Conservation (phyloP, 257 asterid species). For the Solanum corneliomulleri region DNA sequence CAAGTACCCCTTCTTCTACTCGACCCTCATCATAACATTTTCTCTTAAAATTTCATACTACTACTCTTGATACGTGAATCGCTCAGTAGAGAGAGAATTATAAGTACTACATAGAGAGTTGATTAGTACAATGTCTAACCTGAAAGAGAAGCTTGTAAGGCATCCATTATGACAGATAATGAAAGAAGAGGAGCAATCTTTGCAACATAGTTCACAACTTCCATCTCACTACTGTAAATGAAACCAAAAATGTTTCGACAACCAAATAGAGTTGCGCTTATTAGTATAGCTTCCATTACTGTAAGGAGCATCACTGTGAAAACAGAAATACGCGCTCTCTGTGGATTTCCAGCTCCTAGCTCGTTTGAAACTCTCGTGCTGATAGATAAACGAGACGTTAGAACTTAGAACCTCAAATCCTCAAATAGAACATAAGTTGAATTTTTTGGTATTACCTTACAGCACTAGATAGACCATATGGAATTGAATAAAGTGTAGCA, state of each 20-base stretch:
- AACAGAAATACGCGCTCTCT: constrained; percentile 43
- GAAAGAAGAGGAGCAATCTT: constrained; percentile 62
- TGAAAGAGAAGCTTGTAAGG: constrained; percentile 50
- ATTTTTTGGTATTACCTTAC: constrained; percentile 42
- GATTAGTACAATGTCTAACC: constrained; percentile 18
- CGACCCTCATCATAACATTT: not conserved
- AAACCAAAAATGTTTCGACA: constrained; percentile 60
- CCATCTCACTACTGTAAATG: constrained; percentile 54
- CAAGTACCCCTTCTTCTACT: not conserved
- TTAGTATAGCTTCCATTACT: constrained; percentile 19
- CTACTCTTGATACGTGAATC: not conserved
- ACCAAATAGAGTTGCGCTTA: constrained; percentile 31
- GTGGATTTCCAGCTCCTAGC: constrained; percentile 22
- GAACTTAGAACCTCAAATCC: not conserved
- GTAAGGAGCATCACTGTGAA: constrained; percentile 47
- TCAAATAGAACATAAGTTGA: not conserved
- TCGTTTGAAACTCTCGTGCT: constrained; percentile 67
- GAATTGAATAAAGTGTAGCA: constrained; percentile 53
- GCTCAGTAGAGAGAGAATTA: not conserved
- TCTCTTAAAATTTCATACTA: not conserved
- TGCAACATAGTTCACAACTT: constrained; percentile 58
- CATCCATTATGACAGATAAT: constrained; percentile 38
- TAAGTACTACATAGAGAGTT: not conserved
- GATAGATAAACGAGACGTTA: not conserved
- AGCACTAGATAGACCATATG: constrained; percentile 59